Evolutionary conservation across 2,329 filamentous ascomycete species (phyloP), one percentile per base, ranked within the genome.

Genomic region (Exophiala dermatitidis): DNA sequence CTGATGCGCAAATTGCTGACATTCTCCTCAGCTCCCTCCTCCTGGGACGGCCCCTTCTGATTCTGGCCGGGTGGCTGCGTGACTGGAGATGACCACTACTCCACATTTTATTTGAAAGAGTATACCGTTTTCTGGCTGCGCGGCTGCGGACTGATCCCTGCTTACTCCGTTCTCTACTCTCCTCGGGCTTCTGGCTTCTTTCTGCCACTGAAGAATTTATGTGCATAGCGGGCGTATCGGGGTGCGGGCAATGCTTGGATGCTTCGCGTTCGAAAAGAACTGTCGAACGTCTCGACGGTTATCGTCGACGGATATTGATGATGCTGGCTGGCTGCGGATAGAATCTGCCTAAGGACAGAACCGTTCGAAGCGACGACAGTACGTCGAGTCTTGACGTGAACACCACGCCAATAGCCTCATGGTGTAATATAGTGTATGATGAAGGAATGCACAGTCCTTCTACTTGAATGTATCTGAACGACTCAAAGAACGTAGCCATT

Each of bases 1-100:
- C 4, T 12, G n/a, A 12, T 5, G 9, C 8, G 30, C 7, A n/a
- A 1, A 40, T 42, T 28, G 43, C 54, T 56, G 55, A 56, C 44
- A 33, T 32, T 28, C n/a, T 31, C 28, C 19, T 19, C 56, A 63
- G 62, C 58, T 64, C 28, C 62, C 64, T 48, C 62, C 64, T 41
- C 61, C 64, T 4, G 53, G 56, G 26, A 31, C 61, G 54, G 54
- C 56, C 41, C 57, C 63, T n/a, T 52, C 64, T 33, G 53, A 64
- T 44, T 53, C 60, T n/a, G 49, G 52, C 37, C 59, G 52, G 12
- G 56, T 65, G 56, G 48, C 63, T 12, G 60, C 63, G 37, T 65
- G 53, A 64, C 57, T 58, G 31, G 60, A 61, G 42, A 50, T 56
- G 46, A 55, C 53, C 36, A 62, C 59, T 19, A 53, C 56, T 49